Base-by-base conservation (phyloP, 2,329 filamentous ascomycete species). In the Aspergillus sp. region DNA sequence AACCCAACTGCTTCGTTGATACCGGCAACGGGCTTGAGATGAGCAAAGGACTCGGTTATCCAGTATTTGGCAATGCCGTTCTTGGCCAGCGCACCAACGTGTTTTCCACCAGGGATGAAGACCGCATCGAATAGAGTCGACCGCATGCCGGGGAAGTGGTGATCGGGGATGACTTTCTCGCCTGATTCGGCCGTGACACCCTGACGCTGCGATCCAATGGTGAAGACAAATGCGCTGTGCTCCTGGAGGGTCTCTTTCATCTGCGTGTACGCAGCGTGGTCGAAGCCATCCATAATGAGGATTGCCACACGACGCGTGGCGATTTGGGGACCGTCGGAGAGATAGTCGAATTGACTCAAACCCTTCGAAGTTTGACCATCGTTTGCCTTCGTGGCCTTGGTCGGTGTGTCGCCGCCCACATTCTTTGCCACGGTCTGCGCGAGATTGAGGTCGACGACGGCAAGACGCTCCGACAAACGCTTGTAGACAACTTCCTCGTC, bases 401-500 rank as follows among this genome's bases (percentile, higher is more conserved):
- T 82, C 69, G 14, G 90, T 84, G 82, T 78, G 1, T 84, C 79
- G 0, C 83, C 89, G n/a, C 90, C 90, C 0, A 91, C 90, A 74
- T 89, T 84, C 52, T 87, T 84, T 0, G 89, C 89, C 0, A 93
- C 88, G 0, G 80, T 77, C 70, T 89, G 83, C 0, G 91, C 89
- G 0, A 95, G 84, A 0, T 79, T 80, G 0, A 91, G 77, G 57
- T 92, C 88, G 55, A 94, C 90, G 11, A 91, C 87, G 1, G 85
- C 81, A 0, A 95, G 79, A 2, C 90, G 85, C 64, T 87, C 78
- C 1, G 84, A 84, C 75, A 93, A 84, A 45, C 88, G 85, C 66
- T 88, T 84, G 74, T 92, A 94, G 0, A 94, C 90, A n/a, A 90
- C 72, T 0, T 87, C 84, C 49, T 94, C 91, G 18, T 93, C 90